Base-by-base conservation (phyloP, 2,329 filamentous ascomycete genomes). In the Xylariaceae sp. region DNA sequence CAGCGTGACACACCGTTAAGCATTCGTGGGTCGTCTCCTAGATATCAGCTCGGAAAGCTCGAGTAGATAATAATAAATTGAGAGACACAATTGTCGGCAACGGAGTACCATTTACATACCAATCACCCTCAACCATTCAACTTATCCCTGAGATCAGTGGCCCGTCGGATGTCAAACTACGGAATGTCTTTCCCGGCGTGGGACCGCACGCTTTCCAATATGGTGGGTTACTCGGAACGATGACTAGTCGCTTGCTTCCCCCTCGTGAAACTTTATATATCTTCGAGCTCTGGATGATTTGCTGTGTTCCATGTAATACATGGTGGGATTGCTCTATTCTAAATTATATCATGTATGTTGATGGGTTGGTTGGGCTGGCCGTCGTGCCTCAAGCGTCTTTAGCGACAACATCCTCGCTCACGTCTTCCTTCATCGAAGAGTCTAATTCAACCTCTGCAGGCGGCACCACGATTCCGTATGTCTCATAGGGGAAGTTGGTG, bases 391-490 rank as follows among this genome's bases (percentile, higher is more conserved):
- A 53, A 6, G 42, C 29, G 39, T 32, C 42, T 12, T 47, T 42
- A 2, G 44, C 27, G 7, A 64, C 58, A n/a, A 64, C 50, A 40
- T 69, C 49, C 19, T 60, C 59, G 9, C 57, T 59, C 27, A 64
- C 65, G n/a, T 69, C 62, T 53, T 72, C 71, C 59, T 70, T 67
- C 76, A 79, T 79, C 31, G 70, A 69, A 4, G 68, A 61, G 54
- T 76, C 71, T 50, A 68, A 49, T 57, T 79, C 76, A 7, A 76
- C 75, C 53, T 74, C 72, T 1, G 63, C 50, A 40, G 72, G 60
- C 59, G 77, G 72, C 2, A 81, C 65, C n/a, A 73, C 69, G 35
- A 86, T 84, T 43, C 81, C 81, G 57, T 81, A 86, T 65, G 73
- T 78, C 31, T 75, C 74, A 54, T 83, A 85, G 0, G 81, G 80